phyloP scores from a whole-genome alignment of 2,329 filamentous ascomycete genomes.

The Aspergillus fructus region DNA sequence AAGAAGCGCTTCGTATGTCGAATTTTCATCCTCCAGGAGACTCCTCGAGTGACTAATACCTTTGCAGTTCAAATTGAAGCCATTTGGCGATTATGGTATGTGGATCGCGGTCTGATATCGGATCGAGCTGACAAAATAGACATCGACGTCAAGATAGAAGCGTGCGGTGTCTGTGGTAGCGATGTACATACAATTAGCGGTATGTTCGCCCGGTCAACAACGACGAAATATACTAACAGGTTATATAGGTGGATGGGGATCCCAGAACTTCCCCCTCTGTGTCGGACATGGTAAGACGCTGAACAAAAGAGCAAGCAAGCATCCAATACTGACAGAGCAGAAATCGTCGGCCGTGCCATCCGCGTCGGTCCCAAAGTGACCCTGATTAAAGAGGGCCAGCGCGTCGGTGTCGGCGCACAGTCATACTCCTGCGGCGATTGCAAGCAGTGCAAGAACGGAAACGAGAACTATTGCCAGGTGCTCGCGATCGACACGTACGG shows the following conservation, averaged over 20 bases:
- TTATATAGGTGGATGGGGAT: constrained; percentile 52
- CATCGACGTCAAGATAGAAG: constrained; percentile 82
- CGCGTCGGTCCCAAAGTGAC: constrained; percentile 67
- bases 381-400: constrained; percentile 59
- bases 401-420: constrained; percentile 69
- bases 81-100: constrained; percentile 70
- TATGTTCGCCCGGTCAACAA: constrained; percentile 11
- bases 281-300: constrained; percentile 48
- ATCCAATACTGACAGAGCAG: constrained; percentile 30
- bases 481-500: constrained; percentile 52
- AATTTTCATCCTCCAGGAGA: background rate
- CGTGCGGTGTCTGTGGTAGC: constrained; percentile 73
- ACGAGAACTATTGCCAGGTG: constrained; percentile 68
- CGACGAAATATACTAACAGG: constrained; percentile 3
- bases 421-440: constrained; percentile 65
- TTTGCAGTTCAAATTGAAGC: constrained; percentile 72
- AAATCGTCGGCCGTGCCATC: constrained; percentile 69
- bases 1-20: constrained; percentile 54
- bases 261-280: constrained; percentile 52
- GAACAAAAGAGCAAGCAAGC: background rate
- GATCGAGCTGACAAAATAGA: constrained; percentile 46
- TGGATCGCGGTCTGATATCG: background rate
- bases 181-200: constrained; percentile 68
- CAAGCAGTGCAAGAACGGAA: constrained; percentile 64
- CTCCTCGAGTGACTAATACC: background rate